Base-by-base conservation (phyloP, 768 basidiomycete species). In the Phlegmacium glaucopus region DNA sequence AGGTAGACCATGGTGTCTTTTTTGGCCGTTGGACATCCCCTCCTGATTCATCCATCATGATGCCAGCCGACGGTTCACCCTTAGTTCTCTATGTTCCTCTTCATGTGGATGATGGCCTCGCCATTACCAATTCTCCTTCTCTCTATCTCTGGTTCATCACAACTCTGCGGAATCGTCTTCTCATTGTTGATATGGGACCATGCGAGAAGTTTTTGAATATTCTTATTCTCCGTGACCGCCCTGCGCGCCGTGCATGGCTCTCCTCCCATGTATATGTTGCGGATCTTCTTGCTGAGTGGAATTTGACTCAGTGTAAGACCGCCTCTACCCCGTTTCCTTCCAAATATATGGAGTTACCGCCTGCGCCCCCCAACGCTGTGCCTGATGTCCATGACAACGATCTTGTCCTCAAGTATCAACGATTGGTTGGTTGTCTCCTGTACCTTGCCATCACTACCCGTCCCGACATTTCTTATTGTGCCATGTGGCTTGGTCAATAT, bases 401-500 rank as follows among this genome's bases (percentile, higher is more conserved):
- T 2, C 16, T 62, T 13, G 53, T 12, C 15, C 34, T 37, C 0
- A 43, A 51, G 1, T 67, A 54, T 34, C 51, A 57, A 32, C 16
- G 42, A 0, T 42, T 69, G 0, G 55, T 67, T 1, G 63, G 62
- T 3, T 59, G 42, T 1, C 29, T 69, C 0, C 62, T 61, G 5
- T 70, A 67, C 44, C 47, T 68, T 0, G 52, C 67, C 2, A 44
- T 68, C 2, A 58, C 57, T 6, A 69, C 70, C 1, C 54, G 61
- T 1, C 70, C 72, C 0, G 68, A 77, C 35, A 57, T 75, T 9
- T 53, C 66, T 0, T 67, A 53, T 38, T 54, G 64, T 4, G 66
- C 70, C 8, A 50, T 56, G 27, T 16, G 42, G 0, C 61, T 75
- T 1, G 54, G 66, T 0, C 64, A 65, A 22, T 70, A 10, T 8